phyloP scores from a whole-genome alignment of 1,284 basidiomycete genomes.

The Malassezia sympodialis region DNA sequence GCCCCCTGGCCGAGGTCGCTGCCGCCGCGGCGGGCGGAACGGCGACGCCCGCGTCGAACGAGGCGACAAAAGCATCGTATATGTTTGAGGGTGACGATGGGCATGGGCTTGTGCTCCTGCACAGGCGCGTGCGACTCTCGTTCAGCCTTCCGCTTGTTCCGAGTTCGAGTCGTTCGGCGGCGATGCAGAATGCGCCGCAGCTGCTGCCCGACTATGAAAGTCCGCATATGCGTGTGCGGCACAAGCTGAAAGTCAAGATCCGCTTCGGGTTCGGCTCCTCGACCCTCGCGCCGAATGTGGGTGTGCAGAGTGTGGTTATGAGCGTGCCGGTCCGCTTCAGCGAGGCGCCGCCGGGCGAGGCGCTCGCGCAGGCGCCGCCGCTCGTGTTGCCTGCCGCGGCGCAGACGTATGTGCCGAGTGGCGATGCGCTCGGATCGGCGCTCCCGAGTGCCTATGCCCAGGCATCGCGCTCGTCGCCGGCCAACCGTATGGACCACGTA shows the following conservation, averaged over 20 bases:
- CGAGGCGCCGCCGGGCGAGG: constrained; percentile 40
- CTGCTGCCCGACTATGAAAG: constrained; percentile 45
- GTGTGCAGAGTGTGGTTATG: constrained; percentile 44
- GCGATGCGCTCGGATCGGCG: not conserved
- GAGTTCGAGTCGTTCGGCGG: constrained; percentile 19
- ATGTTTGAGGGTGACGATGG: constrained; percentile 41
- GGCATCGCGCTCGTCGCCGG: constrained; percentile 4
- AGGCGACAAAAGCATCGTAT: constrained; percentile 35
- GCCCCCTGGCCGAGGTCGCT: not conserved
- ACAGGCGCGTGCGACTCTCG: constrained; percentile 41
- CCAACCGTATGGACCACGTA: constrained; percentile 7
- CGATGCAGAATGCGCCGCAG: constrained; percentile 24
- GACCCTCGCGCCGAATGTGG: constrained; percentile 21
- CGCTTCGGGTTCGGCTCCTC: constrained; percentile 36
- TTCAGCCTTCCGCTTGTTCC: constrained; percentile 43
- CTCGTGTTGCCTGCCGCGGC: constrained; percentile 10
- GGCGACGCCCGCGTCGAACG: not conserved
- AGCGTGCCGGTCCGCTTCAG: constrained; percentile 47
- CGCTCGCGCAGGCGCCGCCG: constrained; percentile 31
- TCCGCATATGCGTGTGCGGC: constrained; percentile 39
- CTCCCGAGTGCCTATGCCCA: constrained; percentile 8
- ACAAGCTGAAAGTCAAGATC: constrained; percentile 48
- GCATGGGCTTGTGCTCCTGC: constrained; percentile 34
- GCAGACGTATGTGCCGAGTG: constrained; percentile 3
- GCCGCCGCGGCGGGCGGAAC: not conserved